Base-by-base conservation (phyloP, 2,329 filamentous ascomycete genomes). In the Cladophialophora exuberans region DNA sequence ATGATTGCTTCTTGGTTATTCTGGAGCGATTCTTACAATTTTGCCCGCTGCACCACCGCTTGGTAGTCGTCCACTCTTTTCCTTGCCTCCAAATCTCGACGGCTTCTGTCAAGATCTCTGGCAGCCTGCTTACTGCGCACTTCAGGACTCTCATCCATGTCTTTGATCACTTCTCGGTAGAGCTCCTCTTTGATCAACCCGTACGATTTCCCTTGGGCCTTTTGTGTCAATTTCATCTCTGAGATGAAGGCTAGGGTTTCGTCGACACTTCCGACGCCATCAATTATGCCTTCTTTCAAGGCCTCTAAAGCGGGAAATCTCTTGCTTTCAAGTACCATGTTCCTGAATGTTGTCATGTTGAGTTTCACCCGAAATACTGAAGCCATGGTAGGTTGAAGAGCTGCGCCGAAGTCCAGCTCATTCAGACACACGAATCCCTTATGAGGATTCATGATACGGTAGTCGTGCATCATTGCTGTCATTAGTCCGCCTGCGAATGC, bases 401-500 rank as follows among this genome's bases (percentile, higher is more conserved):
- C 83, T 1, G 86, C 86, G 47, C 89, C 89, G 59, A 94, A 87
- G 62, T 91, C 85, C 11, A 94, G 78, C 74, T 94, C 89, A 71
- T 93, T 93, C 62, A 94, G 75, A 72, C 89, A 93, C 33, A 89
- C 70, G 72, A 84, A 92, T n/a, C 89, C 90, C 17, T 81, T 78
- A 1, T 78, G 67, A 0, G 86, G 81, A 66, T 87, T 87, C 75
- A 89, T 88, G 62, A 94, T 79, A 23, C 90, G 83, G 75, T 94
- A 94, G 73, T 93, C 89, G 72, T 92, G 88, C 72, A 88, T 84
- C 82, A 90, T 89, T 55, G 88, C 83, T 7, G 88, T 76, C 85
- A 94, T 92, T 57, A 92, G 76, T n/a, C 88, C 89, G 41, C 83
- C 89, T 4, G 89, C 90, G 69, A 91, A 94, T 51, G 86, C 84